phyloP scores from a whole-genome alignment of 2,329 filamentous ascomycete species.

The Ascochyta viciae-villosae region DNA sequence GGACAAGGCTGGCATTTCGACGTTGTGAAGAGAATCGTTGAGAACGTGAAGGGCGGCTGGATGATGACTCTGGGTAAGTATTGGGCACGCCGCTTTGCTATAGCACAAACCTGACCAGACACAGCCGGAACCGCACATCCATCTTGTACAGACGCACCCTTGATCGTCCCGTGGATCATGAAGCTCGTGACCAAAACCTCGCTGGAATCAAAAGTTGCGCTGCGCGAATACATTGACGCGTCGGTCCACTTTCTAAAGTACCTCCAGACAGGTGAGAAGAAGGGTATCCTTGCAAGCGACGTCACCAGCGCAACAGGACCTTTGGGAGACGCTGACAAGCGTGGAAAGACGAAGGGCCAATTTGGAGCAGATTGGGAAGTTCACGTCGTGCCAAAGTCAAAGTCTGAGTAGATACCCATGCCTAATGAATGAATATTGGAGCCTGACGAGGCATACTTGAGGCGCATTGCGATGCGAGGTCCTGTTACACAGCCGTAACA shows the following conservation, averaged over 20 bases:
- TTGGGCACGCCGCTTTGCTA: not conserved
- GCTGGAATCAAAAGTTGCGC: constrained; percentile 63
- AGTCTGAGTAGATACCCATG: constrained; percentile 4
- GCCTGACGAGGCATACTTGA: constrained; percentile 8
- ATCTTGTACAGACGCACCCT: constrained; percentile 70
- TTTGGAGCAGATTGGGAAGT: constrained; percentile 53
- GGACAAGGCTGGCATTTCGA: constrained; percentile 68
- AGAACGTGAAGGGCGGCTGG: constrained; percentile 56
- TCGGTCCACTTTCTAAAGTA: constrained; percentile 65
- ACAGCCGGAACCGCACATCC: constrained; percentile 61
- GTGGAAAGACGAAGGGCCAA: constrained; percentile 30
- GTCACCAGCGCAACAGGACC: constrained; percentile 52
- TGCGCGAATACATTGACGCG: constrained; percentile 67
- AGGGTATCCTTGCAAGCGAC: constrained; percentile 59
- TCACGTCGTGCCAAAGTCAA: constrained; percentile 47
- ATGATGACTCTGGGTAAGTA: constrained; percentile 52
- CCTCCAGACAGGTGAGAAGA: constrained; percentile 48
- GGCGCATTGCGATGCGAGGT: not conserved
- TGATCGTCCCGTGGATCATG: constrained; percentile 68
- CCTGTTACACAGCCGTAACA: constrained; percentile 14
- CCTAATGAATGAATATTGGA: not conserved
- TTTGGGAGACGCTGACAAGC: constrained; percentile 37
- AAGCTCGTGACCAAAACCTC: constrained; percentile 67
- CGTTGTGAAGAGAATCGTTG: constrained; percentile 64
- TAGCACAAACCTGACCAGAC: constrained; percentile 4